A percentile compares a stretch with the other conserved stretches of the same genome.
Evolutionary conservation across 495 filamentous ascomycete species (phyloP).

Genomic region (Aspergillus avenaceus): DNA sequence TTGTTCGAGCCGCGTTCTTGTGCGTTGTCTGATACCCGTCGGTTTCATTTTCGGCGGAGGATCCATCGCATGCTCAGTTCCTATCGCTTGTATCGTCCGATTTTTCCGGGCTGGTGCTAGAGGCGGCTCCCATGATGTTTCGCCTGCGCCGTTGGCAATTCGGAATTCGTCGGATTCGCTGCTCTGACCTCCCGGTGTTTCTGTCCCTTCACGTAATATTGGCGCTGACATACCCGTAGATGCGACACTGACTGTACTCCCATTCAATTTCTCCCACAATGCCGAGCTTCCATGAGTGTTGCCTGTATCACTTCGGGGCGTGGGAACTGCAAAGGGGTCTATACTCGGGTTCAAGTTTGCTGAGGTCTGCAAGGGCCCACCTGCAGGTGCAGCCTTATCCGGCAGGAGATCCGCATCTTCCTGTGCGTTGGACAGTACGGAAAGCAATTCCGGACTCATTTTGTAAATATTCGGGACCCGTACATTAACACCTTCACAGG

Average conservation of each 20-base stretch:
- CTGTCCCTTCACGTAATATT: slow-evolving; percentile 35
- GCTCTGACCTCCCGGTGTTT: slow-evolving; percentile 40
- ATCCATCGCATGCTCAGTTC: slow-evolving; percentile 47
- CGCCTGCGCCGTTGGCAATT: slow-evolving; percentile 30
- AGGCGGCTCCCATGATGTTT: slow-evolving; percentile 55
- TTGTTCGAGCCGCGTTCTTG: slow-evolving; percentile 45
- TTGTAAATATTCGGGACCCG: slow-evolving; percentile 82
- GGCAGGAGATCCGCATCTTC: slow-evolving; percentile 31
- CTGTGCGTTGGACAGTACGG: slow-evolving; percentile 35
- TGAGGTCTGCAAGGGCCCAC: slow-evolving; percentile 39
- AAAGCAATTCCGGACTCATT: slow-evolving; percentile 62
- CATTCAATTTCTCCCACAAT: slow-evolving; percentile 56
- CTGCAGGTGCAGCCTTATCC: slow-evolving; percentile 34
- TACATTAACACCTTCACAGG: slow-evolving; percentile 63
- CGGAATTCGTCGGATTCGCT: slow-evolving; percentile 42
- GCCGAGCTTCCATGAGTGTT: slow-evolving; percentile 46
- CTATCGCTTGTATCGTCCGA: slow-evolving; percentile 53
- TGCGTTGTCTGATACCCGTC: slow-evolving; percentile 46
- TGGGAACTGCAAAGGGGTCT: slow-evolving; percentile 46
- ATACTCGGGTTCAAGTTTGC: slow-evolving; percentile 36
- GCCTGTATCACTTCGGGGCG: slow-evolving; percentile 35
- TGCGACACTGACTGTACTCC: slow-evolving; percentile 38
- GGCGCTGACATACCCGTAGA: slow-evolving; percentile 23
- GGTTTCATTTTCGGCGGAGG: slow-evolving; percentile 62
- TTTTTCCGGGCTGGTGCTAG: slow-evolving; percentile 62